Percentiles rank a stretch among this genome's conserved stretches.
phyloP scores from a whole-genome alignment of 2,329 filamentous ascomycete genomes.

The Pyrenophora tritici-repentis region DNA sequence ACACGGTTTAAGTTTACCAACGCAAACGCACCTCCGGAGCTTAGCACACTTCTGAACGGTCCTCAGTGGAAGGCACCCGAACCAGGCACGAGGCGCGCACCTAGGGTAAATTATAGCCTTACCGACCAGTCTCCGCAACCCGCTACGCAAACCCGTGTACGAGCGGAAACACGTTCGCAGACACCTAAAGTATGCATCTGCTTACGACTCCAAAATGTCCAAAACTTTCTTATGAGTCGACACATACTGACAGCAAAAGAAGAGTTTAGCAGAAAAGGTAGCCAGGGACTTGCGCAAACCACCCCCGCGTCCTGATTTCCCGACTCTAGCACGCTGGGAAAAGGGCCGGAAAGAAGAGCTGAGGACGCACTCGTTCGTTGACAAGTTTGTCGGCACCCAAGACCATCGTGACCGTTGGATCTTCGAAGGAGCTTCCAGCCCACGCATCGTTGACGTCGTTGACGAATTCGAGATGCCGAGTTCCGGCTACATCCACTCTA shows the following conservation, averaged over 20 bases:
- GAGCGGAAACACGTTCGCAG: background rate
- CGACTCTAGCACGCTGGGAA: conserved; percentile 6
- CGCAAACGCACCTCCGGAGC: background rate
- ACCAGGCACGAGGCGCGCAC: conserved; percentile 1
- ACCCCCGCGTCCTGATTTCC: background rate
- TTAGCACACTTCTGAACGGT: conserved; percentile 2
- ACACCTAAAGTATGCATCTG: conserved; percentile 1
- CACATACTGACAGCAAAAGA: conserved; percentile 6
- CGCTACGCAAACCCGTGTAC: no score
- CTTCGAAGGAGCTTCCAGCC: conserved; percentile 10
- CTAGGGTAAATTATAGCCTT: conserved; percentile 13
- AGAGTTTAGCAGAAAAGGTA: background rate
- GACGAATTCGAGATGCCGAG: conserved; percentile 23
- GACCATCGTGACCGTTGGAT: conserved; percentile 22
- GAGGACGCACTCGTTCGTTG: conserved; percentile 7
- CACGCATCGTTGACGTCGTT: background rate
- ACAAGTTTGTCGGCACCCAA: conserved; percentile 17
- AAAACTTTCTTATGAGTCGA: background rate
- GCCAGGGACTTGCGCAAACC: background rate
- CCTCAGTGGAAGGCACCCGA: conserved; percentile 10
- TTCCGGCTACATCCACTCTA: conserved; percentile 20
- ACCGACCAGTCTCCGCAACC: background rate
- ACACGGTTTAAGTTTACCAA: background rate
- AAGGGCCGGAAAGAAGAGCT: conserved; percentile 6
- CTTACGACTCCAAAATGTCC: background rate